Evolutionary conservation across 1,284 basidiomycete genomes (phyloP), one percentile per base, ranked within the genome.

Genomic region (Ustilago esculenta): DNA sequence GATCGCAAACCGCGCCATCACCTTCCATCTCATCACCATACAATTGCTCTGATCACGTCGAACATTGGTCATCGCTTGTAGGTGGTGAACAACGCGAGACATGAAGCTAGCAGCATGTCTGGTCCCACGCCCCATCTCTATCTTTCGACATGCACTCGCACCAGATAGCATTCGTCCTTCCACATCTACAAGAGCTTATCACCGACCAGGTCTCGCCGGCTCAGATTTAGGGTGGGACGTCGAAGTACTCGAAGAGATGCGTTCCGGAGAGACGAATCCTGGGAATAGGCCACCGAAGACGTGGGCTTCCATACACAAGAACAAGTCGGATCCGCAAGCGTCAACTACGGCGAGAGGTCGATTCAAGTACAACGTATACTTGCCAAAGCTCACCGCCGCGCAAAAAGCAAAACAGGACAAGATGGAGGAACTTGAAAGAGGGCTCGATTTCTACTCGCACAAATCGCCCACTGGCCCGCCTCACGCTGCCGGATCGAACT

Each of bases 241-340:
- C 0, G 50, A 57, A 0, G 14, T 45, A 5, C 34, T 52, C 11
- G 41, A 49, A 23, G 61, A 53, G 51, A 65, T 65, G 61, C 45
- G 55, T 6, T 36, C 50, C 5, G 24, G 27, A 11, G 15, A 41
- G 1, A 34, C 18, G 18, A 10, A 35, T 5, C 21, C 14, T 25
- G 30, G 33, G 23, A 34, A 51, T 2, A 40, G 25, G 23, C 24
- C 42, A 30, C 66, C 66, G 12, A 70, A 70, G 40, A 70, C 60
- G 20, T 70, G 66, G 66, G 52, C 47, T 5, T 63, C 52, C n/a
- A 70, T 60, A 15, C 54, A 63, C 18, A 30, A 29, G 1, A 36
- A 17, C 29, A 59, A 37, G n/a, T 21, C 25, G 10, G 44, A 12
- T 14, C 20, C 21, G 9, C 41, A 33, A 17, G 30, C 32, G 12